These are phyloP conservation scores for Coemansia sp. DNA, from an alignment of 192 early-diverging fungal genomes.

Conservation along the genomic window DNA sequence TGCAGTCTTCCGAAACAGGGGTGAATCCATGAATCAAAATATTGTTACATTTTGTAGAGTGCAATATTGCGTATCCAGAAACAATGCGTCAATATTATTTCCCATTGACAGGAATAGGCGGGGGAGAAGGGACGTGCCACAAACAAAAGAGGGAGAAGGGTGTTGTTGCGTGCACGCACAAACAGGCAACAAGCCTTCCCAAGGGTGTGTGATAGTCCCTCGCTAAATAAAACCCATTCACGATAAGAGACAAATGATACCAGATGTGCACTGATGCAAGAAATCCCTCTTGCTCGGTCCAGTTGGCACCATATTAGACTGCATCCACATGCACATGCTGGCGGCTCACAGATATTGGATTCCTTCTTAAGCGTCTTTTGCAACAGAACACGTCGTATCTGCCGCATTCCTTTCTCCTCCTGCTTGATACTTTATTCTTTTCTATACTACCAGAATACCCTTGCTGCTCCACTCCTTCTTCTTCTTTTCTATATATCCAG, in stretches of 20 bases:
- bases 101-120: not conserved
- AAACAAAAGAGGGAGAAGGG: slow-evolving; percentile 2
- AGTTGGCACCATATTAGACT: not conserved
- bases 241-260: not conserved
- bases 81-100: not conserved
- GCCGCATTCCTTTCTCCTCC: not conserved
- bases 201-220: not conserved
- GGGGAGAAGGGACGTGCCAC: slow-evolving; percentile 1
- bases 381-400: not conserved
- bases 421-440: not conserved
- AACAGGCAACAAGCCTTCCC: not conserved
- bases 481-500: too few relatives aligned
- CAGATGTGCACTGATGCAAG: not conserved
- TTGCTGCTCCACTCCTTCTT: too few relatives aligned
- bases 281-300: not conserved
- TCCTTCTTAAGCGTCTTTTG: not conserved
- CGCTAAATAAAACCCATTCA: not conserved
- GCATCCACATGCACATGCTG: not conserved
- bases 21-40: not conserved
- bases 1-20: not conserved
- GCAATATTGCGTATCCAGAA: not conserved
- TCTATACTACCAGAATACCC: too few relatives aligned
- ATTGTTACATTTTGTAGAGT: not conserved
- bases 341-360: not conserved
- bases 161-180: not conserved